Base-by-base conservation (phyloP, 2,329 filamentous ascomycete genomes). In the Pezizomycotina sp. region DNA sequence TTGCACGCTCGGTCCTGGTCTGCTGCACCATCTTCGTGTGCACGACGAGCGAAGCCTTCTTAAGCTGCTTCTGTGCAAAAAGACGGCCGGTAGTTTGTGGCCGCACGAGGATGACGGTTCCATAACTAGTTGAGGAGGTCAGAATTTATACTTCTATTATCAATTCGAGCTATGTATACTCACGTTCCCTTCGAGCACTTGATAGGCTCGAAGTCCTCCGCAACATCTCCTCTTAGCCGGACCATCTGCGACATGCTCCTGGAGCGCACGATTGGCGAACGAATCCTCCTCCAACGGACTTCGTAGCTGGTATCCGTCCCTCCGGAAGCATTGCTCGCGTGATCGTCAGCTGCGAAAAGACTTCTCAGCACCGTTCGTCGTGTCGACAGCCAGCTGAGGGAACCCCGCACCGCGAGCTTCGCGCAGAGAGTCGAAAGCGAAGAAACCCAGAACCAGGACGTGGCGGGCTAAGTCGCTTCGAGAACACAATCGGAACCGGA, bases 21-120 rank as follows among this genome's bases (percentile, higher is more conserved):
- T 95, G 89, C 60, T 95, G 84, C 32, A 98, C 73, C 20, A 95
- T 69, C 56, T 84, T 83, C 66, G 92, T 93, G 60, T 93, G 84
- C 24, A 98, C 81, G 1, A 84, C 82, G 34, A 98, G 64, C 6
- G 83, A 92, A 1, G 91, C 89, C 61, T 98, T 98, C 57, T 86
- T 89, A 61, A 98, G 89, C 59, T 95, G 86, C 63, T 98, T 98
- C 62, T 98, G 91, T 1, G 89, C 91, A 53, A 84, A 98, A 4
- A 98, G 69, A 27, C 80, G 75, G 26, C 89, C 89, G 2, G 84
- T 93, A 19, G 71, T 62, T 32, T 72, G 73, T 60, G 98, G 86
- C 60, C 84, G 89, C 43, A 98, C 91, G 18, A 98, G 68, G 28
- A 92, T 63, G 7, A 98, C 91, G 1, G 86, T 98, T 22, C 89